Evolutionary conservation across 2,329 filamentous ascomycete genomes (phyloP), one percentile per base, ranked within the genome.

Genomic region (Ceratocystis smalleyi): DNA sequence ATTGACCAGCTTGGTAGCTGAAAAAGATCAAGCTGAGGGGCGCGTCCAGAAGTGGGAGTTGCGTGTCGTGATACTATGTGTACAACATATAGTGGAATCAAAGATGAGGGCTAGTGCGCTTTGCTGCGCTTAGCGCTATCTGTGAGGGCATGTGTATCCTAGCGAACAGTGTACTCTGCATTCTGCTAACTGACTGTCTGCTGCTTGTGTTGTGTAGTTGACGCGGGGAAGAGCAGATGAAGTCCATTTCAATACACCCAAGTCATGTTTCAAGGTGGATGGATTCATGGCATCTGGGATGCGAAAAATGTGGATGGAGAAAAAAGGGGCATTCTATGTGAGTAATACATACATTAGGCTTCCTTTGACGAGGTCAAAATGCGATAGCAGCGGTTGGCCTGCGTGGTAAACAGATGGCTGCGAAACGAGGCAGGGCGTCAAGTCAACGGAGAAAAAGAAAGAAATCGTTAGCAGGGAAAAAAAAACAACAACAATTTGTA

Each of bases 331-430:
- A 17, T 32, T 57, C 32, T 32, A 57, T 57, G 54, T 57, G 54
- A 35, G 54, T 35, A n/a, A 57, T 57, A 57, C 54, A 57, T 57
- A 57, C 54, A 57, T 57, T 57, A 17, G 27, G 54, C 54, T 57
- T 57, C 54, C 54, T 57, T 35, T 57, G 17, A 57, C 22, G 43
- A 62, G 60, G 24, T 30, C 15, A 45, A n/a, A 19, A 62, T 35
- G 60, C 40, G 27, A 62, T 40, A 40, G 19, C 27, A 45, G 45
- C 43, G 43, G 43, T 35, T 8, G 24, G 30, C 24, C 7, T 32
- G 47, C 27, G 43, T 19, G 54, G 19, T 17, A 8, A 57, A 30
- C 54, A 35, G 54, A n/a, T 10, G 54, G 27, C 22, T n/a, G 54
- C 30, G 17, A 19, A 15, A 35, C 12, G 17, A 32, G 17, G 15